Conservation (phyloP, 2,329 filamentous ascomycete genomes). For the Botrytis tulipae region DNA sequence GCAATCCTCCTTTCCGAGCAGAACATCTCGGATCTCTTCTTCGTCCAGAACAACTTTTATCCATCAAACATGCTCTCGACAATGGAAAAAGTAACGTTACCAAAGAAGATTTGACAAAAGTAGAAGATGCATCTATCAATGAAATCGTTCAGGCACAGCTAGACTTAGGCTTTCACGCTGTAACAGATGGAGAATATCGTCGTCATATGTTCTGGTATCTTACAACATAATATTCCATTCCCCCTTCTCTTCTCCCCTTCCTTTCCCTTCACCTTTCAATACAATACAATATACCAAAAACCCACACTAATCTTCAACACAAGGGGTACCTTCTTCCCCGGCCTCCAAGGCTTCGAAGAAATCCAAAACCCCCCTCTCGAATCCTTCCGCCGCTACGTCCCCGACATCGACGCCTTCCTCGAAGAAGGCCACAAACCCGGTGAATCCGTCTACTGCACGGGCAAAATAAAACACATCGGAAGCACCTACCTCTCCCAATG, state of each 20-base stretch:
- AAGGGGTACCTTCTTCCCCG: slow-evolving; percentile 35
- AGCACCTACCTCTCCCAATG: slow-evolving; percentile 54
- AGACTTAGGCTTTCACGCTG: slow-evolving; percentile 54
- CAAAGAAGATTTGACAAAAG: slow-evolving; percentile 44
- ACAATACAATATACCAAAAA: rapidly evolving
- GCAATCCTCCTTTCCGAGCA: slow-evolving; percentile 44
- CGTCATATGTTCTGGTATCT: slow-evolving; percentile 37
- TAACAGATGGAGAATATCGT: slow-evolving; percentile 58
- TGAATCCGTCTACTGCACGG: slow-evolving; percentile 46
- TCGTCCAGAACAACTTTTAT: slow-evolving; percentile 55
- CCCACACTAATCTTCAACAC: neutral
- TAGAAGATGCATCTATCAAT: slow-evolving; percentile 58
- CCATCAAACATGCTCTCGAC: slow-evolving; percentile 53
- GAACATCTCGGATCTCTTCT: slow-evolving; percentile 63
- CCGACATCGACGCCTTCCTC: slow-evolving; percentile 44
- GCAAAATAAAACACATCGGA: slow-evolving; percentile 48
- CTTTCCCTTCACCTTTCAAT: neutral
- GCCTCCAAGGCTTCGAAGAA: slow-evolving; percentile 35
- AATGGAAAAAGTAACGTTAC: slow-evolving; percentile 40
- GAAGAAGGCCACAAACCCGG: slow-evolving; percentile 46
- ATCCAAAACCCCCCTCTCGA: slow-evolving; percentile 39
- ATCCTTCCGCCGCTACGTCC: slow-evolving; percentile 42
- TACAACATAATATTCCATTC: neutral
- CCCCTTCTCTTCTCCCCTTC: neutral
- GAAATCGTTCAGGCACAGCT: slow-evolving; percentile 59